Conservation (phyloP, 352 stramenopile genomes). For the Phytopythium boreale region DNA sequence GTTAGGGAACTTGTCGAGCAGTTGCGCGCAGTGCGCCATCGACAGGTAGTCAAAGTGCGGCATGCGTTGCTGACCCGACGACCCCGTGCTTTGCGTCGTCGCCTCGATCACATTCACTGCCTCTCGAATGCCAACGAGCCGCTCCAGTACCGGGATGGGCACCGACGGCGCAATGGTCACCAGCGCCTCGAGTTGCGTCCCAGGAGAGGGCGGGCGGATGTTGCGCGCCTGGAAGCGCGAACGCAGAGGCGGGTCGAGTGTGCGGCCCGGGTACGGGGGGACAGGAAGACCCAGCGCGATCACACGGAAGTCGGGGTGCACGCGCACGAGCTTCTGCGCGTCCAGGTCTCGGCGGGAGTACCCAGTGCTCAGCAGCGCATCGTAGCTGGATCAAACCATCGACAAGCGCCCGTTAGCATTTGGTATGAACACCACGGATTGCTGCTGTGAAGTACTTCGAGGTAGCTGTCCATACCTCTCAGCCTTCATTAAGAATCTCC, state of each 20-base stretch:
- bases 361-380: slow-evolving; percentile 53
- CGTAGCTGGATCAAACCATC: slow-evolving; percentile 31
- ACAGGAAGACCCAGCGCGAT: slow-evolving; percentile 88
- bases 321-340: slow-evolving; percentile 71
- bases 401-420: neutral
- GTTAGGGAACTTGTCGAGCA: slow-evolving; percentile 49
- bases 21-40: slow-evolving; percentile 49
- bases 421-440: neutral
- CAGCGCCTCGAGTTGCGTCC: slow-evolving; percentile 58
- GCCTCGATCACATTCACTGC: slow-evolving; percentile 71
- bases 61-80: slow-evolving; percentile 31
- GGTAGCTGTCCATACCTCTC: slow-evolving; percentile 38
- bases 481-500: slow-evolving; percentile 89
- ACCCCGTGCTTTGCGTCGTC: slow-evolving; percentile 29
- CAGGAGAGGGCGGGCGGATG: slow-evolving; percentile 56
- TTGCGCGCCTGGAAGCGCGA: slow-evolving; percentile 85
- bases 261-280: slow-evolving; percentile 81
- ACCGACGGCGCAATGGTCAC: slow-evolving; percentile 44
- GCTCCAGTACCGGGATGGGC: slow-evolving; percentile 49
- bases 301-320: slow-evolving; percentile 93
- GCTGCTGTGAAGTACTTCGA: neutral
- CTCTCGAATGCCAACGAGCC: slow-evolving; percentile 67
- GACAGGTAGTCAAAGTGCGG: slow-evolving; percentile 71
- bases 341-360: slow-evolving; percentile 46
- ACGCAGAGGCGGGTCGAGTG: slow-evolving; percentile 83